Conservation (phyloP, 1,284 basidiomycete genomes). For the Butyriboletus appendiculatus region DNA sequence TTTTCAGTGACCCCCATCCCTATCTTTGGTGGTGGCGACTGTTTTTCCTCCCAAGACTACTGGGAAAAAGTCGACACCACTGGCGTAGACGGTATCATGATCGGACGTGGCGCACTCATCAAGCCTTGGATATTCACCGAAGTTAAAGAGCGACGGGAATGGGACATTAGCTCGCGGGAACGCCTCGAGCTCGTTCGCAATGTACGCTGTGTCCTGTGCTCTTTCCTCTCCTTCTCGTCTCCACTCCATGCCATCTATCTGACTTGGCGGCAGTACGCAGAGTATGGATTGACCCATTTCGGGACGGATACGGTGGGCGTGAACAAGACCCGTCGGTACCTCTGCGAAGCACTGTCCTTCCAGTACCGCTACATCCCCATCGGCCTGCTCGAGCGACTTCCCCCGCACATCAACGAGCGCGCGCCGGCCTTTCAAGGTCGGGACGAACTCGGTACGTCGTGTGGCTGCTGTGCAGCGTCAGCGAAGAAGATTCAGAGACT, state of each 20-base stretch:
- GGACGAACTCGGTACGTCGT: conserved; percentile 75
- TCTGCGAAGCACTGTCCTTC: conserved; percentile 95
- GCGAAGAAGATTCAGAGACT: background rate
- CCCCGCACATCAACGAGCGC: conserved; percentile 86
- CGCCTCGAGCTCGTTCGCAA: conserved; percentile 85
- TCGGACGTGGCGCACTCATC: conserved; percentile 92
- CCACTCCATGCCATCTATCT: background rate
- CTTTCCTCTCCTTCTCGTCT: background rate
- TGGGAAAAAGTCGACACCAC: conserved; percentile 76
- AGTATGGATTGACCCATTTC: conserved; percentile 81
- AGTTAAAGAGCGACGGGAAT: conserved; percentile 88
- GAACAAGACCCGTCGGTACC: conserved; percentile 91
- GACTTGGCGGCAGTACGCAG: conserved; percentile 59
- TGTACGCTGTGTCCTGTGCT: conserved; percentile 43
- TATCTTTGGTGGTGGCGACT: conserved; percentile 96
- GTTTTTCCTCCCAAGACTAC: conserved; percentile 86
- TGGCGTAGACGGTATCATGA: conserved; percentile 94
- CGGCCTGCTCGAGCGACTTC: conserved; percentile 87
- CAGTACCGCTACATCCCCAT: conserved; percentile 95
- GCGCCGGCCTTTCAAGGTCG: conserved; percentile 86
- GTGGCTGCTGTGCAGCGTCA: background rate
- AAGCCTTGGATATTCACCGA: conserved; percentile 98
- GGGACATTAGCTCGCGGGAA: conserved; percentile 93
- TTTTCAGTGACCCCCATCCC: conserved; percentile 77
- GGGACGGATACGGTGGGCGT: conserved; percentile 92